Evolutionary conservation across 2,329 filamentous ascomycete genomes (phyloP).

Genomic region (Sphaerulina vaccinii): DNA sequence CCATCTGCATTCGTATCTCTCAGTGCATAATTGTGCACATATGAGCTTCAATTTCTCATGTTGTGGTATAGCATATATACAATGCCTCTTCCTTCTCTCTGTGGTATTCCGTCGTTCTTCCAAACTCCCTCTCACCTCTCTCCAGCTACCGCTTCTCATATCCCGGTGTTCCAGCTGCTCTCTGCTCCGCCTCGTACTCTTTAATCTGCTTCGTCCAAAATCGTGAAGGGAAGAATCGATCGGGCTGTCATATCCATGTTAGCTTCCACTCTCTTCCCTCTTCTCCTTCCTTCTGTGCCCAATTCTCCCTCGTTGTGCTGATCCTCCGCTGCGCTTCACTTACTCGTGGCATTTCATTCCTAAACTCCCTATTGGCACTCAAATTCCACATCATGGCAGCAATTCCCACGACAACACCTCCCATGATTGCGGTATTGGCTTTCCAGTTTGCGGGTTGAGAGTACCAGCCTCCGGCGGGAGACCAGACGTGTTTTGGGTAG

Average conservation of each 20-base stretch:
- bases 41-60: no score
- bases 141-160: constrained; percentile 11
- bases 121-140: background rate
- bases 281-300: background rate
- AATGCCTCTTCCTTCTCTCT: background rate
- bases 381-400: constrained; percentile 65
- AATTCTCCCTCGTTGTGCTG: background rate
- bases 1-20: no score
- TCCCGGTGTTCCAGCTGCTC: constrained; percentile 19
- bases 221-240: constrained; percentile 80
- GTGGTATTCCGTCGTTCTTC: background rate
- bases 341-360: constrained; percentile 70
- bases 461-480: constrained; percentile 97
- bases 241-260: constrained; percentile 43
- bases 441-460: constrained; percentile 93
- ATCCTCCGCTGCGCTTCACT: constrained; percentile 14
- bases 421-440: constrained; percentile 78
- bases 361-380: constrained; percentile 71
- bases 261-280: constrained; percentile 10
- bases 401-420: constrained; percentile 66
- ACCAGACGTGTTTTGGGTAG: constrained; percentile 78
- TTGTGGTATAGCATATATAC: background rate
- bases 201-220: constrained; percentile 72
- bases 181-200: constrained; percentile 59
- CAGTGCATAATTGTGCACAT: no score